Conservation (phyloP, 2,329 filamentous ascomycete genomes). For the Stemphylium beticola region DNA sequence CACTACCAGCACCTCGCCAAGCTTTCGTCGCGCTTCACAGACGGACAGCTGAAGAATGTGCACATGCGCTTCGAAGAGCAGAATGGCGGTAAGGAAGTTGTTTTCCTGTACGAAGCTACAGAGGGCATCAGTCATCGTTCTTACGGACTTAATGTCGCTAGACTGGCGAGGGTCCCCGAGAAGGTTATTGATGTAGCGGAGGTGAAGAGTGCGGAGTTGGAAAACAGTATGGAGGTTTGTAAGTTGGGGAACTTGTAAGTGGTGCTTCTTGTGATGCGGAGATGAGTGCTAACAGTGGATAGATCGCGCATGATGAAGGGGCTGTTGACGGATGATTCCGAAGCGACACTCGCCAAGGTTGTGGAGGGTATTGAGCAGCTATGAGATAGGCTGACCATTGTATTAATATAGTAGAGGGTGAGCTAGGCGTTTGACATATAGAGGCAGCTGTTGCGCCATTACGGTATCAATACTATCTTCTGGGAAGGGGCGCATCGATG, state of each 20-base stretch:
- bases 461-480: neutral
- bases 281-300: constrained; percentile 16
- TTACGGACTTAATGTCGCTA: constrained; percentile 92
- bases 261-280: constrained; percentile 17
- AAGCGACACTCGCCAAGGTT: constrained; percentile 19
- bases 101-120: constrained; percentile 90
- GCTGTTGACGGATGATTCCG: constrained; percentile 33
- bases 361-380: constrained; percentile 23
- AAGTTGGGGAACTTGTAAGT: constrained; percentile 45
- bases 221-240: constrained; percentile 61
- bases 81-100: constrained; percentile 73
- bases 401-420: neutral
- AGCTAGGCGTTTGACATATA: neutral
- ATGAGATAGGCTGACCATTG: neutral
- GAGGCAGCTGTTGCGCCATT: neutral
- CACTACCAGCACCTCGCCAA: constrained; percentile 91
- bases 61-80: constrained; percentile 81
- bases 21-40: constrained; percentile 71
- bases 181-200: constrained; percentile 79
- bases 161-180: constrained; percentile 79
- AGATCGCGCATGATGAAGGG: constrained; percentile 33
- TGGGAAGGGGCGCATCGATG: neutral
- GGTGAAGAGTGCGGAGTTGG: constrained; percentile 80
- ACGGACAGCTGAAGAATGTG: constrained; percentile 77
- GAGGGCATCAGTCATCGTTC: constrained; percentile 92